Evolutionary conservation across 345 rosid species (phyloP).

Genomic region (Lenwebbia sp.): DNA sequence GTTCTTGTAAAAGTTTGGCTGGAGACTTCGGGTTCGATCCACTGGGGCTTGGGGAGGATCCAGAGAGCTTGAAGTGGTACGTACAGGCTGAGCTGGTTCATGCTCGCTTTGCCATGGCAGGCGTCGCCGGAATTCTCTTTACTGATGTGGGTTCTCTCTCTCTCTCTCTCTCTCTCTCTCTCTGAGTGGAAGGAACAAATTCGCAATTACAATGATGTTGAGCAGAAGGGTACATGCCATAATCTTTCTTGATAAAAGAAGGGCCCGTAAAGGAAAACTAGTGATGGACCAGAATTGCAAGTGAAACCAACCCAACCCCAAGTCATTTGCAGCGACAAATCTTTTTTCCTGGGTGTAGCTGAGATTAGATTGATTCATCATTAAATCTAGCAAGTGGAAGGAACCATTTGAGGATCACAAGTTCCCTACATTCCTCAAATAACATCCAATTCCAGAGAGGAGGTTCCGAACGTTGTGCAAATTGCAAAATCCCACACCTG

Average conservation of each 20-base stretch:
- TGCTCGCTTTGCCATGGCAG: slow-evolving; percentile 89
- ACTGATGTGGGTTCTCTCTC: slow-evolving; percentile 51
- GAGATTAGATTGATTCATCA: not conserved
- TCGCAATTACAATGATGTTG: not conserved
- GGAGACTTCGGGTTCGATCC: slow-evolving; percentile 96
- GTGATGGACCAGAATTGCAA: not conserved
- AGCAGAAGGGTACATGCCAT: not conserved
- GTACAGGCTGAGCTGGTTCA: slow-evolving; percentile 96
- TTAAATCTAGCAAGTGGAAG: not conserved
- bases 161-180: not conserved
- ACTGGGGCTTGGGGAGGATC: slow-evolving; percentile 87
- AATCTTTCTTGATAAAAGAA: not conserved
- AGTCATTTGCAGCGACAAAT: not conserved
- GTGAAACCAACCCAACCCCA: not conserved
- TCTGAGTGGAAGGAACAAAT: not conserved
- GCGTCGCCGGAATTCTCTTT: slow-evolving; percentile 86
- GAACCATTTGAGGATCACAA: not conserved
- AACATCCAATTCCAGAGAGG: not conserved
- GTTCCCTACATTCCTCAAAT: not conserved
- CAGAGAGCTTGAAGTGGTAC: slow-evolving; percentile 84
- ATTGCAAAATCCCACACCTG: not conserved
- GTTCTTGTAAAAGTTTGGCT: slow-evolving; percentile 30
- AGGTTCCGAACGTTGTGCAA: not conserved
- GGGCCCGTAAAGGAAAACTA: not conserved
- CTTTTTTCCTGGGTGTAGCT: not conserved